phyloP scores from a whole-genome alignment of 306 rosid genomes.

The Lathyrus aphaca region DNA sequence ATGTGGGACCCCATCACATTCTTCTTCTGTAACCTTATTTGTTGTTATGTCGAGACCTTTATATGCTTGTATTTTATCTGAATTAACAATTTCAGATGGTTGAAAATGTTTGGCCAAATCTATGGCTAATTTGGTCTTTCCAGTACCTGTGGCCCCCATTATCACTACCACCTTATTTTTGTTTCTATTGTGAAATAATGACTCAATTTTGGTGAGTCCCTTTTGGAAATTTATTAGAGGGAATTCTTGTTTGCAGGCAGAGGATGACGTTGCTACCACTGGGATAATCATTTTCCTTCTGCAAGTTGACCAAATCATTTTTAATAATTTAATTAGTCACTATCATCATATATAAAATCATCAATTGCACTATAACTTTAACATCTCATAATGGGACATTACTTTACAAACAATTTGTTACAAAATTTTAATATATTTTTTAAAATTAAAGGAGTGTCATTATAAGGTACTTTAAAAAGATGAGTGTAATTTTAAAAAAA shows the following conservation, averaged over 20 bases:
- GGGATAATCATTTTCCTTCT: slow-evolving; percentile 39
- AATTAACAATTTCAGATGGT: slow-evolving; percentile 71
- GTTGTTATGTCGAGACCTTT: slow-evolving; percentile 71
- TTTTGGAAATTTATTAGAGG: slow-evolving; percentile 55
- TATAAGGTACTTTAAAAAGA: too few relatives aligned
- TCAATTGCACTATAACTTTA: slow-evolving; percentile 15
- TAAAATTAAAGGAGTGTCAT: too few relatives aligned
- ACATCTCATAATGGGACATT: slow-evolving; percentile 26
- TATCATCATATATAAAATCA: background rate
- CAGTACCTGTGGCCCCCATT: slow-evolving; percentile 86
- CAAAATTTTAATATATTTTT: too few relatives aligned
- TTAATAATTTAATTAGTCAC: background rate
- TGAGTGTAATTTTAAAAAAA: too few relatives aligned
- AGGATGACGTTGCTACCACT: slow-evolving; percentile 15
- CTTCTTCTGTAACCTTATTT: slow-evolving; percentile 68
- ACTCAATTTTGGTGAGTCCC: slow-evolving; percentile 41
- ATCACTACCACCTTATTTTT: slow-evolving; percentile 67
- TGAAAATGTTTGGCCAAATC: slow-evolving; percentile 65
- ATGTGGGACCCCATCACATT: slow-evolving; percentile 70
- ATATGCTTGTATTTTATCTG: slow-evolving; percentile 88
- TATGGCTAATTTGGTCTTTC: slow-evolving; percentile 76
- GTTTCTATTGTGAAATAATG: slow-evolving; percentile 46
- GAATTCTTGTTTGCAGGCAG: slow-evolving; percentile 57
- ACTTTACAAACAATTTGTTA: slow-evolving; percentile 33
- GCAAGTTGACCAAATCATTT: slow-evolving; percentile 42